These are phyloP conservation scores for Coelastrella sp. DNA, from an alignment of 139 green algal species.

Conservation along the genomic window DNA sequence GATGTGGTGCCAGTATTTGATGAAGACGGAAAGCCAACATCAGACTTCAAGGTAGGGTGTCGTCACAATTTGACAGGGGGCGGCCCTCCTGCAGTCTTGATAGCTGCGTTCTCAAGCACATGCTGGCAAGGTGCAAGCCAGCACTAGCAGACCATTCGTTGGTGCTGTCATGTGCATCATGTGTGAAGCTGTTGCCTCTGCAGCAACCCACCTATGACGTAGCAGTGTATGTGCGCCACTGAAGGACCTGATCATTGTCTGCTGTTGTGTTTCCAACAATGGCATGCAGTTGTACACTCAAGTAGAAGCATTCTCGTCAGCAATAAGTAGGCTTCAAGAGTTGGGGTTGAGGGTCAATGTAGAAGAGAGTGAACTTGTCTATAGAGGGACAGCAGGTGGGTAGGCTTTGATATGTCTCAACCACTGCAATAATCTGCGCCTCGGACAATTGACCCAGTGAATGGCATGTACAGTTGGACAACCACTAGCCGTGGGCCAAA, in stretches of 20 bases:
- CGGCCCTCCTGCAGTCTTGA: too few relatives aligned
- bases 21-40: constrained; percentile 57
- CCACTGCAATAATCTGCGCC: too few relatives aligned
- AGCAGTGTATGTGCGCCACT: not conserved
- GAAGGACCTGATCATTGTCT: too few relatives aligned
- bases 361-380: constrained; percentile 72
- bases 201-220: not conserved
- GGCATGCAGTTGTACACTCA: constrained; percentile 52
- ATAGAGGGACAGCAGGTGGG: constrained; percentile 51
- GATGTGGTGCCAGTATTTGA: constrained; percentile 70
- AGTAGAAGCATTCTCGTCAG: constrained; percentile 41
- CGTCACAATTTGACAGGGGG: too few relatives aligned
- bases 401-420: not conserved
- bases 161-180: too few relatives aligned
- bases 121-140: too few relatives aligned
- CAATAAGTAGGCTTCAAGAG: constrained; percentile 49
- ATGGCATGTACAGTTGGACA: not conserved
- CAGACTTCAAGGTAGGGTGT: constrained; percentile 56
- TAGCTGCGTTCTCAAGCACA: too few relatives aligned
- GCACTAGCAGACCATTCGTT: too few relatives aligned
- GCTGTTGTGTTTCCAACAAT: too few relatives aligned
- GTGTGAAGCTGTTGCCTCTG: too few relatives aligned
- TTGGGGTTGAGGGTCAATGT: constrained; percentile 52
- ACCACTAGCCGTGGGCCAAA: not conserved
- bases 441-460: too few relatives aligned